phyloP scores from a whole-genome alignment of 2,329 filamentous ascomycete genomes.

The Escovopsis sp. region DNA sequence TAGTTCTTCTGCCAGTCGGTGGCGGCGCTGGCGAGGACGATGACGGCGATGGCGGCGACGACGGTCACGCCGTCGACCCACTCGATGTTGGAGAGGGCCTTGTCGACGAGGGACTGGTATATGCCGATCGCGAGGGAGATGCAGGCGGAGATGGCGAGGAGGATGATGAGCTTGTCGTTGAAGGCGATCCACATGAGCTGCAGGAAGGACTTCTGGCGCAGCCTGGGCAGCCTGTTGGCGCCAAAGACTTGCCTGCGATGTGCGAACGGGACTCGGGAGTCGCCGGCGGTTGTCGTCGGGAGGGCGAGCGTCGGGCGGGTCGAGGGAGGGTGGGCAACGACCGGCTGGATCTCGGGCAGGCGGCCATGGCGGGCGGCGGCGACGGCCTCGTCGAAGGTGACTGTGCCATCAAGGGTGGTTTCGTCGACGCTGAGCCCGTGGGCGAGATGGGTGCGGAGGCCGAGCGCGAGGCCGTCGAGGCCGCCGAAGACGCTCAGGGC shows the following conservation, averaged over 20 bases:
- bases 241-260: slow-evolving; percentile 59
- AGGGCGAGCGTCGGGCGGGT: slow-evolving; percentile 14
- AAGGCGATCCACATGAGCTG: slow-evolving; percentile 61
- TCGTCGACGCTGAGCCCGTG: slow-evolving; percentile 37
- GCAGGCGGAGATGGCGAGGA: slow-evolving; percentile 55
- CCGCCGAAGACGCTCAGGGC: slow-evolving; percentile 38
- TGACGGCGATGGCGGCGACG: slow-evolving; percentile 59
- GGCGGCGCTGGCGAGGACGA: slow-evolving; percentile 59
- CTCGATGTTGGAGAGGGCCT: slow-evolving; percentile 42
- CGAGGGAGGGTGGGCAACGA: slow-evolving; percentile 7
- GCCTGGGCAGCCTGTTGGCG: slow-evolving; percentile 40
- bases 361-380: slow-evolving; percentile 20
- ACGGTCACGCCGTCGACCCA: slow-evolving; percentile 77
- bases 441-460: slow-evolving; percentile 31
- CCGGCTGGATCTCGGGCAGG: slow-evolving; percentile 9
- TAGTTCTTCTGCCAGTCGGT: slow-evolving; percentile 75
- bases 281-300: slow-evolving; percentile 13
- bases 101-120: slow-evolving; percentile 48
- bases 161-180: slow-evolving; percentile 65
- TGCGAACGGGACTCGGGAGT: slow-evolving; percentile 12
- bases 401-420: slow-evolving; percentile 23
- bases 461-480: slow-evolving; percentile 33
- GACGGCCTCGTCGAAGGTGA: slow-evolving; percentile 35
- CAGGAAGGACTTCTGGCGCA: slow-evolving; percentile 53
- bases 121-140: slow-evolving; percentile 61